Evolutionary conservation across 176 grass and related monocot species (phyloP).

Genomic region (Musa acuminata): DNA sequence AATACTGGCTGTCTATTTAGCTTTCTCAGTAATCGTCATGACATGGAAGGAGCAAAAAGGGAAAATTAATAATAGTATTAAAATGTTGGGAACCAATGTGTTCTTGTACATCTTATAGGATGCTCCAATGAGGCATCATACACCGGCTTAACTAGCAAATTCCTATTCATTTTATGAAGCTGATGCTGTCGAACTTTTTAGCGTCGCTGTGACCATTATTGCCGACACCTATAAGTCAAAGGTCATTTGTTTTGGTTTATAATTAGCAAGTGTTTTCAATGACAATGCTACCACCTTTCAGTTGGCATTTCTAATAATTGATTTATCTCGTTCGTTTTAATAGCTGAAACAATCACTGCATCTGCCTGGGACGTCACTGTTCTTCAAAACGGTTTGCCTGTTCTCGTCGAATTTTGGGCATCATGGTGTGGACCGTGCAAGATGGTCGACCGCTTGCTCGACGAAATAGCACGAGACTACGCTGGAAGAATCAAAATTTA

Average conservation of each 20-base stretch:
- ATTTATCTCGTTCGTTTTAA: conserved; percentile 9
- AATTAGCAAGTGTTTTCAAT: not conserved
- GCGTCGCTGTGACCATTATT: not conserved
- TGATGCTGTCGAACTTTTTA: not conserved
- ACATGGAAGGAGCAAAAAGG: no score
- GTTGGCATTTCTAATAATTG: not conserved
- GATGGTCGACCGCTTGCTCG: conserved; percentile 53
- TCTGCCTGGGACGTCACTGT: conserved; percentile 70
- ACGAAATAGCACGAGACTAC: conserved; percentile 76
- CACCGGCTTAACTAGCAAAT: not conserved
- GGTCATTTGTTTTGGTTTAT: not conserved
- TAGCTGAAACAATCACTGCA: conserved; percentile 70
- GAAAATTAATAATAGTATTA: no score
- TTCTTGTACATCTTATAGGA: no score
- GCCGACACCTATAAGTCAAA: not conserved
- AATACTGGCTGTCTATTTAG: no score
- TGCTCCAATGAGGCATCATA: no score
- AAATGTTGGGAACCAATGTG: no score
- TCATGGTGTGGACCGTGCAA: conserved; percentile 87
- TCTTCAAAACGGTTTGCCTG: conserved; percentile 63
- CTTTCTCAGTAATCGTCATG: no score
- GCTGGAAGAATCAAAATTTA: conserved; percentile 70
- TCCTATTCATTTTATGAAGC: not conserved
- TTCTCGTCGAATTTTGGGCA: conserved; percentile 86
- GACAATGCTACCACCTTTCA: not conserved